Conservation (phyloP, 2,329 filamentous ascomycete genomes). For the Exophiala mesophila region DNA sequence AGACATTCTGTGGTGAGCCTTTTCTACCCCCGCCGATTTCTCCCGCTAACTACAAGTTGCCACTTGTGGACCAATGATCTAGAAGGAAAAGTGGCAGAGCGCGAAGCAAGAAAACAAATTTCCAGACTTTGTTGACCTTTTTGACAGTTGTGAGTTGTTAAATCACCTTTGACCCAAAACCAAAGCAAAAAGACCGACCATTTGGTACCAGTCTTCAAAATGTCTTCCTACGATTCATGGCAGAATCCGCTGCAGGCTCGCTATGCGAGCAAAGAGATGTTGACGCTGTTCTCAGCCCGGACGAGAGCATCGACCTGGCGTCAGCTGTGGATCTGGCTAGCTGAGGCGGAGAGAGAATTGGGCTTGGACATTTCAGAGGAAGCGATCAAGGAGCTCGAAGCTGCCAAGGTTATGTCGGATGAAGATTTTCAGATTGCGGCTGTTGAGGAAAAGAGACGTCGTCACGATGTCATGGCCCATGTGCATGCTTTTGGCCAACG, state of each 20-base stretch:
- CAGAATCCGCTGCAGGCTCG: slow-evolving; percentile 66
- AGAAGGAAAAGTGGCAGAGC: no score
- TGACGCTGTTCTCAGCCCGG: slow-evolving; percentile 71
- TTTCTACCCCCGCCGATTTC: not conserved
- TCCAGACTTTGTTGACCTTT: no score
- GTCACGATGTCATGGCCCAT: slow-evolving; percentile 63
- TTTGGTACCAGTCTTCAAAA: slow-evolving; percentile 7
- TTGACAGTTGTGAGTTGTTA: no score
- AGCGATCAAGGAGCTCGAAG: slow-evolving; percentile 70
- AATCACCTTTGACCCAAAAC: not conserved
- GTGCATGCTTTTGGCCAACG: slow-evolving; percentile 70
- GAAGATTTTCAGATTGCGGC: slow-evolving; percentile 70
- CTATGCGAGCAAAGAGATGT: slow-evolving; percentile 72
- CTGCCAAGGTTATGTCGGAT: slow-evolving; percentile 69
- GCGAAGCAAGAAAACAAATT: no score
- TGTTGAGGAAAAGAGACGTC: slow-evolving; percentile 68
- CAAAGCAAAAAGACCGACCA: no score
- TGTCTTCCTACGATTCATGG: slow-evolving; percentile 48
- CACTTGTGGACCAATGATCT: not conserved
- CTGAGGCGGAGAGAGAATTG: slow-evolving; percentile 74
- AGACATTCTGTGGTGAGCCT: no score
- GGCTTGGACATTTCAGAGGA: slow-evolving; percentile 70
- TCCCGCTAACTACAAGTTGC: not conserved
- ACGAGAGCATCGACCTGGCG: slow-evolving; percentile 75
- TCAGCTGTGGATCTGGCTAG: slow-evolving; percentile 78